A percentile compares a stretch with the other conserved stretches of the same genome.
Evolutionary conservation across 1,284 basidiomycete species (phyloP).

Genomic region (Malassezia globosa): DNA sequence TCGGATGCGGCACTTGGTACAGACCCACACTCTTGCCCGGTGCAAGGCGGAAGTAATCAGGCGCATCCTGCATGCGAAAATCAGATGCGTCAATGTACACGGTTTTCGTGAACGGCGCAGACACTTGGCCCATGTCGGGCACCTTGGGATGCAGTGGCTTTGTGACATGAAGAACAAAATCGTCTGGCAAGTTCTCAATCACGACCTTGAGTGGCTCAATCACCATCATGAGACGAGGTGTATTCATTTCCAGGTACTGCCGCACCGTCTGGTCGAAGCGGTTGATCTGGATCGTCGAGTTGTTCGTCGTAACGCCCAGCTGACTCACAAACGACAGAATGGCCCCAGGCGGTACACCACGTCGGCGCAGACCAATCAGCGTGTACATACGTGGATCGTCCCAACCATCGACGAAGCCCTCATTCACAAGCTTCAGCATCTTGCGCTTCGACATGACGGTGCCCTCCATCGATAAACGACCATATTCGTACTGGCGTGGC

Average conservation of each 20-base stretch:
- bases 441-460: slow-evolving; percentile 97
- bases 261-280: slow-evolving; percentile 85
- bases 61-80: slow-evolving; percentile 79
- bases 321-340: slow-evolving; percentile 83
- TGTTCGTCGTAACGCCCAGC: slow-evolving; percentile 74
- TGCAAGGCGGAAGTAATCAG: slow-evolving; percentile 93
- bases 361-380: slow-evolving; percentile 80
- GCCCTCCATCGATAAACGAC: slow-evolving; percentile 81
- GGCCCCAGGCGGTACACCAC: slow-evolving; percentile 90
- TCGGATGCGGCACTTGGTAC: slow-evolving; percentile 85
- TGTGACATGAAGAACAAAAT: slow-evolving; percentile 70
- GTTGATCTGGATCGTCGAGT: slow-evolving; percentile 71
- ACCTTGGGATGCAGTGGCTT: slow-evolving; percentile 92
- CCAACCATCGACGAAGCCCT: slow-evolving; percentile 78
- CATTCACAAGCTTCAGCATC: slow-evolving; percentile 75
- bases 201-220: slow-evolving; percentile 79
- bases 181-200: slow-evolving; percentile 71
- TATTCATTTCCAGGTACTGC: slow-evolving; percentile 76
- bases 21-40: slow-evolving; percentile 94
- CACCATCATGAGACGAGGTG: slow-evolving; percentile 84
- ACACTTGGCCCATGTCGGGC: slow-evolving; percentile 69
- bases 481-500: slow-evolving; percentile 95
- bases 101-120: slow-evolving; percentile 74
- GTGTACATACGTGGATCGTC: slow-evolving; percentile 98
- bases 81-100: slow-evolving; percentile 91